Conservation (phyloP, 176 grass and related monocot genomes). For the Phoenix roebelenii region DNA sequence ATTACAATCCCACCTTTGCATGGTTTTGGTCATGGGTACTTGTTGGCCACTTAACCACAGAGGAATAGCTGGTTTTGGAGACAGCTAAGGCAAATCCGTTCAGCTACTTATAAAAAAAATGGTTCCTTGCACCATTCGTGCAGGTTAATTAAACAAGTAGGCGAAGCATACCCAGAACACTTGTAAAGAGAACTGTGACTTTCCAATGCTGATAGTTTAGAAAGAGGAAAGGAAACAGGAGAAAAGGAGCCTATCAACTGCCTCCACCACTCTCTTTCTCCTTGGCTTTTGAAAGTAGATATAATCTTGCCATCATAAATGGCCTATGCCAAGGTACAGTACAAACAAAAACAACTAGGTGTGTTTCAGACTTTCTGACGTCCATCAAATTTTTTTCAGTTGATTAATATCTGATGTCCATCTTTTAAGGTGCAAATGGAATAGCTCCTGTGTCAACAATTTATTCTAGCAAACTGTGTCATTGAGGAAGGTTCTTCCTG, state of each 20-base stretch:
- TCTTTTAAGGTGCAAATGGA: too few species aligned
- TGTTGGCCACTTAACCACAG: background rate
- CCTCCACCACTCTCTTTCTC: constrained; percentile 7
- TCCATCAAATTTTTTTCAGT: too few species aligned
- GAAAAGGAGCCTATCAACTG: constrained; percentile 26
- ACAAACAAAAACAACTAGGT: too few species aligned
- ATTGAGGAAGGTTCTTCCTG: too few species aligned
- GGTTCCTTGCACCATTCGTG: background rate
- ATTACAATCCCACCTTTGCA: background rate
- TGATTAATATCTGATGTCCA: too few species aligned
- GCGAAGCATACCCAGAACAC: constrained; percentile 10
- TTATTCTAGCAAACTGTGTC: too few species aligned
- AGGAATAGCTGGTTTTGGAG: background rate
- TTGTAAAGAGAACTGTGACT: constrained; percentile 16
- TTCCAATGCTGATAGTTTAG: constrained; percentile 23
- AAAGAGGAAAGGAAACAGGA: constrained; percentile 8
- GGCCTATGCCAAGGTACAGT: too few species aligned
- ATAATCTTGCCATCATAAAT: too few species aligned
- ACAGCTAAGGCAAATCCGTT: background rate
- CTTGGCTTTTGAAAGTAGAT: constrained; percentile 28
- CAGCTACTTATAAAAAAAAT: background rate
- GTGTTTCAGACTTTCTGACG: too few species aligned
- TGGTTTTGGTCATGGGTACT: background rate
- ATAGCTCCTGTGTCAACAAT: too few species aligned
- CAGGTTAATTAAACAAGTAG: constrained; percentile 13